Base-by-base conservation (phyloP, 306 rosid genomes). In the Fragaria vesca region DNA sequence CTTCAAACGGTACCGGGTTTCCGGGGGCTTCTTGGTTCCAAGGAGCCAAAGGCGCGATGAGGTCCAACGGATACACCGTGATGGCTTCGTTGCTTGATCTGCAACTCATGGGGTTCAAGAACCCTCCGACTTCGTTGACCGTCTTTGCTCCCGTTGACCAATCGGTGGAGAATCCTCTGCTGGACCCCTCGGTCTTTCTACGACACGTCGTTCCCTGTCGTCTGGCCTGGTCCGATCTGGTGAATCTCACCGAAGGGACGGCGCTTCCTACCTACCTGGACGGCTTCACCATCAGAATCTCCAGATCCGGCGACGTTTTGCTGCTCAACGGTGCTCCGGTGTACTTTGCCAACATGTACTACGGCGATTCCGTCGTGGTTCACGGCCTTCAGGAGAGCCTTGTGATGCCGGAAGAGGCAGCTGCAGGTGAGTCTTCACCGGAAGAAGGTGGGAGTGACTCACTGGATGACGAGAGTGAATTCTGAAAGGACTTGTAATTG, bases 151-250 rank as follows among this genome's bases (percentile, higher is more conserved):
- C 97, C 0, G 13, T 78, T 1, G 97, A 94, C 68, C 83, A 81
- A 26, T 75, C 73, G 32, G 73, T 90, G 85, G 45, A 42, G 70
- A 86, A 54, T 73, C 75, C 80, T 68, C 80, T 16, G 71, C 76
- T 86, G 0, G 78, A 82, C 55, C 87, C 93, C 12, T 86, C 90
- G 2, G 74, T 90, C 52, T 90, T 85, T 70, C 89, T 87, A 20
- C 89, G 96, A n/a, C 98, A 94, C 46, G 83, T 87, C 43, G 90
- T 89, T 45, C 94, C 93, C 0, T 90, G 96, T 84, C 85, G 80
- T 73, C 81, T 94, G 51, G 21, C 81, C 34, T 90, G 93, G 98
- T 85, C 81, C 46, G 92, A 92, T 78, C 78, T 92, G 67, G 87
- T 79, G 55, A 54, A 83, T 76, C 74, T 88, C 58, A 69, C 21